Conservation (phyloP, 2,329 filamentous ascomycete genomes). For the Aspergillus thermomutatus region DNA sequence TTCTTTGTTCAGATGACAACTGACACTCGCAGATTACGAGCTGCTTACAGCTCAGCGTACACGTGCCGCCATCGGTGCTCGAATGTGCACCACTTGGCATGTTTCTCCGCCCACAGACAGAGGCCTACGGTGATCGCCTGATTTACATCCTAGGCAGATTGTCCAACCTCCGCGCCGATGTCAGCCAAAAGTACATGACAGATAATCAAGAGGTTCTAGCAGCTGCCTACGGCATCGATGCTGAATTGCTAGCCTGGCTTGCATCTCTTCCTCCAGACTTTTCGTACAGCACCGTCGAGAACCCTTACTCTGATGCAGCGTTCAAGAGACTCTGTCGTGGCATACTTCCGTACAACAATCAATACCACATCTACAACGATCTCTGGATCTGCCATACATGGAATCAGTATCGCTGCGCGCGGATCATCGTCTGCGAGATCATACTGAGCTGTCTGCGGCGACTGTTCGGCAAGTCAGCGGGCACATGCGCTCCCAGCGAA, state of each 20-base stretch:
- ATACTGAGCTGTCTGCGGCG: conserved; percentile 36
- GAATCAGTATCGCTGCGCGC: conserved; percentile 59
- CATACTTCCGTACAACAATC: conserved; percentile 42
- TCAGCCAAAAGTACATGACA: conserved; percentile 22
- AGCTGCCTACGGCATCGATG: conserved; percentile 31
- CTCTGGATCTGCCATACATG: conserved; percentile 55
- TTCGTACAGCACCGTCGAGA: conserved; percentile 24
- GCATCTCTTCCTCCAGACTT: conserved; percentile 26
- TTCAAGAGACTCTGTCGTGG: conserved; percentile 31
- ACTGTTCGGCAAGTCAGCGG: conserved; percentile 20
- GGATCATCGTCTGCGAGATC: conserved; percentile 52
- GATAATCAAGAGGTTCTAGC: conserved; percentile 29
- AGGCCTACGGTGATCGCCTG: conserved; percentile 28
- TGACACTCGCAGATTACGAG: conserved; percentile 29
- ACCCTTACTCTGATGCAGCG: conserved; percentile 28
- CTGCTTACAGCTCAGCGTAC: conserved; percentile 31
- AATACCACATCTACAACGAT: conserved; percentile 55
- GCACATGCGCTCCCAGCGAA: conserved; percentile 23
- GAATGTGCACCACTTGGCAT: conserved; percentile 29
- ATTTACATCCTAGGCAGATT: conserved; percentile 28
- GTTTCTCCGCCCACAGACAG: conserved; percentile 24
- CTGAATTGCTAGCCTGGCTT: conserved; percentile 32
- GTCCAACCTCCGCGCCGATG: conserved; percentile 33
- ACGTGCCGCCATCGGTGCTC: conserved; percentile 31
- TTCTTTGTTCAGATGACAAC: not conserved